Percentiles rank a stretch among this genome's conserved stretches.
Conservation (phyloP, 352 stramenopile genomes). For the Elongisporangium anandrum region DNA sequence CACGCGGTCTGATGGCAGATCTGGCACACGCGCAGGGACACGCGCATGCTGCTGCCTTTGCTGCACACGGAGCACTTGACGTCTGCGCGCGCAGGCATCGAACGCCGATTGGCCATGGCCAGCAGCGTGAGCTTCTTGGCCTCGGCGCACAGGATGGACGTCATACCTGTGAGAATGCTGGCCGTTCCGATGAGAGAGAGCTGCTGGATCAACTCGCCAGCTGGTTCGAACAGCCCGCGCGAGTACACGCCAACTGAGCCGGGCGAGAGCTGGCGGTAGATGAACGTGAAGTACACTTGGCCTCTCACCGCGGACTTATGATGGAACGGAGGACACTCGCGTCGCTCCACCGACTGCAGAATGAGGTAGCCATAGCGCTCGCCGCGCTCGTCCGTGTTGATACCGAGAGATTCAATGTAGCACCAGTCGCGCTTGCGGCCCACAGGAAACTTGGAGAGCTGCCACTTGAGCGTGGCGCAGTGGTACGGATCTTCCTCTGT, state of each 20-base stretch:
- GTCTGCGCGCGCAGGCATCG: not conserved
- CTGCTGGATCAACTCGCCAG: slow-evolving; percentile 16
- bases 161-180: not conserved
- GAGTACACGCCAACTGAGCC: slow-evolving; percentile 34
- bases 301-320: slow-evolving; percentile 18
- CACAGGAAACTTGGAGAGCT: slow-evolving; percentile 21
- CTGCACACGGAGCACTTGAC: not conserved
- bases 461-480: slow-evolving; percentile 42
- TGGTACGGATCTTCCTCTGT: slow-evolving; percentile 32
- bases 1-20: not conserved
- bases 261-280: slow-evolving; percentile 25
- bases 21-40: not conserved
- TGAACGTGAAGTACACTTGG: slow-evolving; percentile 27
- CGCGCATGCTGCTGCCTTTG: not conserved
- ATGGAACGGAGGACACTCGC: slow-evolving; percentile 29
- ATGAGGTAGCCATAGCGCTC: slow-evolving; percentile 39
- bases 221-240: slow-evolving; percentile 38
- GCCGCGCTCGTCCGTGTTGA: slow-evolving; percentile 19
- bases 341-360: slow-evolving; percentile 30
- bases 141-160: slow-evolving; percentile 7
- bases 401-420: slow-evolving; percentile 35
- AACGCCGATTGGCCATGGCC: not conserved
- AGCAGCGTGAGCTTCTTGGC: slow-evolving; percentile 51
- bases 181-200: not conserved
- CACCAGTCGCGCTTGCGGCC: slow-evolving; percentile 30